These are phyloP conservation scores for Lactarius deliciosus DNA, from an alignment of 768 basidiomycete genomes.

Conservation along the genomic window DNA sequence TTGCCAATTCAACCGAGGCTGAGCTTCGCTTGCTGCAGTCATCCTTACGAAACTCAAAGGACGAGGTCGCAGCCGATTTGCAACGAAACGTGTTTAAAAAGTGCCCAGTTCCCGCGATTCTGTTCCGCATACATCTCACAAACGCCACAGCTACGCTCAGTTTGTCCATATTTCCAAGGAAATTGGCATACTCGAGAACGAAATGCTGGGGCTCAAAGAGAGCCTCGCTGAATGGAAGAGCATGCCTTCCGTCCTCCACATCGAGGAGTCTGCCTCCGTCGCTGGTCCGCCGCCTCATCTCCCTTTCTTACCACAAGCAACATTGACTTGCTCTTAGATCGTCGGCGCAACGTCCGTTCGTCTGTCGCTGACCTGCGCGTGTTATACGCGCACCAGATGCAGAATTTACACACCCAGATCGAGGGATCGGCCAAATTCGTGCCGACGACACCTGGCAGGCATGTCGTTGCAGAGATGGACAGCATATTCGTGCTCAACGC, in stretches of 20 bases:
- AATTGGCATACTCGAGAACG: constrained; percentile 93
- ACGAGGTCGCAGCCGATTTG: constrained; percentile 73
- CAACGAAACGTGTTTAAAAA: constrained; percentile 96
- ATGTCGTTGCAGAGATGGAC: constrained; percentile 85
- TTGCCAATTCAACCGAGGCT: constrained; percentile 87
- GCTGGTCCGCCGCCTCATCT: constrained; percentile 42
- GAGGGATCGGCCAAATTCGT: constrained; percentile 96
- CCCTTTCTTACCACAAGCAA: constrained; percentile 15
- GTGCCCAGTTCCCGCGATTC: constrained; percentile 40
- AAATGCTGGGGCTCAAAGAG: constrained; percentile 96
- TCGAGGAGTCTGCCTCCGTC: constrained; percentile 74
- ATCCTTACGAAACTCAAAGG: constrained; percentile 66
- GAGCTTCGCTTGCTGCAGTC: constrained; percentile 76
- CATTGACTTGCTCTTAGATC: constrained; percentile 38
- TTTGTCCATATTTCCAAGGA: constrained; percentile 97
- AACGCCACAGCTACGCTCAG: constrained; percentile 77
- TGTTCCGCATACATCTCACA: constrained; percentile 3
- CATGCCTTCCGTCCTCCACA: constrained; percentile 90
- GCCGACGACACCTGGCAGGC: constrained; percentile 86
- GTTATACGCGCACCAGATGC: constrained; percentile 94
- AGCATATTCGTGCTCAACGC: constrained; percentile 83
- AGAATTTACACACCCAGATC: constrained; percentile 82
- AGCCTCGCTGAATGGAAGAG: constrained; percentile 92
- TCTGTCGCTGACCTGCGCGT: constrained; percentile 95
- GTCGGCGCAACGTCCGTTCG: constrained; percentile 69